Percentiles rank a stretch among this genome's conserved stretches.
phyloP scores from a whole-genome alignment of 768 basidiomycete species.

The Macrolepiota dolichaula region DNA sequence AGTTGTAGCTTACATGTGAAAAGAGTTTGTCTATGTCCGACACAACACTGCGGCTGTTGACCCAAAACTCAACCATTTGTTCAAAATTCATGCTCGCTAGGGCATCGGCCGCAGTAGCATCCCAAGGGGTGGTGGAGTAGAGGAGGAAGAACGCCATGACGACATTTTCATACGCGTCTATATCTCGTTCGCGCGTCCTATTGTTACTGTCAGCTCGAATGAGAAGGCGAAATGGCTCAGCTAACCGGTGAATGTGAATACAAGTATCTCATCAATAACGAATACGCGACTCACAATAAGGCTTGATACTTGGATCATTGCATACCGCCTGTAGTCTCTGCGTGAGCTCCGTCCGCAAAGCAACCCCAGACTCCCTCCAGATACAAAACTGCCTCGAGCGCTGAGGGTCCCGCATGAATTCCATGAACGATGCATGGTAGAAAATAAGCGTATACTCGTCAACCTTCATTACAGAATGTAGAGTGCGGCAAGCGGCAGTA shows the following conservation, averaged over 20 bases:
- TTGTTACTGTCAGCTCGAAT: too few species aligned
- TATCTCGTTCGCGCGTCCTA: too few species aligned
- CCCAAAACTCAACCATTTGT: too few species aligned
- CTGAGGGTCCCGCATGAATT: not conserved
- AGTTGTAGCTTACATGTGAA: too few species aligned
- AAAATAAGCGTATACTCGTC: not conserved
- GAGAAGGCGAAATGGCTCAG: too few species aligned
- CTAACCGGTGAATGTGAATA: not conserved
- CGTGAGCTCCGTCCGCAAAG: not conserved
- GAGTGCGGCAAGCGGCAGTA: not conserved
- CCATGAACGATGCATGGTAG: too few species aligned
- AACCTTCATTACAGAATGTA: not conserved
- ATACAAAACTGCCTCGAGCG: not conserved
- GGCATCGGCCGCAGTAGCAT: not conserved
- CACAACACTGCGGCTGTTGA: not conserved
- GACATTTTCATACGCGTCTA: not conserved
- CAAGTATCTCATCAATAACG: not conserved
- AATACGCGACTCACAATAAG: not conserved
- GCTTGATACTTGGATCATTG: not conserved
- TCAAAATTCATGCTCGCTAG: not conserved
- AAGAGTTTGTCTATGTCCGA: not conserved
- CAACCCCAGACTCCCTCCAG: not conserved
- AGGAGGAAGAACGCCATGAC: not conserved
- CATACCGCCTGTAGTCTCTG: not conserved
- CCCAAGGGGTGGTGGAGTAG: not conserved